Evolutionary conservation across 176 grass and related monocot species (phyloP).

Genomic region (Alloteropsis semialata): DNA sequence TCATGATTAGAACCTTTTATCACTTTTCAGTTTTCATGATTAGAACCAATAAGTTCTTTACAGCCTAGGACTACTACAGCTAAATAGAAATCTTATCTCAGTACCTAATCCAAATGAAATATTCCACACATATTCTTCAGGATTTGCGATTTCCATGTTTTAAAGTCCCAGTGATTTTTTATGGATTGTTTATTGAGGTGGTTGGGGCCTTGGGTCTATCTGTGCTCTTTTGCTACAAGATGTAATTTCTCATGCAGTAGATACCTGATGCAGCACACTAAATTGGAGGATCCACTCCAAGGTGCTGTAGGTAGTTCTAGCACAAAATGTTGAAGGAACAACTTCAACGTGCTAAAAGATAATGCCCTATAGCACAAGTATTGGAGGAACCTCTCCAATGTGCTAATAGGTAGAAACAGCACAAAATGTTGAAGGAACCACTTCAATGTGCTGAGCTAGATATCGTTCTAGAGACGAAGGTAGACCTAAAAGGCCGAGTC

Average conservation of each 20-base stretch:
- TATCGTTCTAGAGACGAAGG: too few species aligned
- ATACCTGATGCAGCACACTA: too few species aligned
- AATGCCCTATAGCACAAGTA: too few species aligned
- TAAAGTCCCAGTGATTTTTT: not conserved
- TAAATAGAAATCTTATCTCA: not conserved
- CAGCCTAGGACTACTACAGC: not conserved
- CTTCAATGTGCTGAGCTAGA: too few species aligned
- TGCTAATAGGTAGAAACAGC: too few species aligned
- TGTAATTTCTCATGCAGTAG: conserved; percentile 20
- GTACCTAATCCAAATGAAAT: not conserved
- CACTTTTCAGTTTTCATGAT: not conserved
- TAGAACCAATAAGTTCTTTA: not conserved
- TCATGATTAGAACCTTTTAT: not conserved
- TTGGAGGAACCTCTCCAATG: too few species aligned
- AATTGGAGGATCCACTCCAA: too few species aligned
- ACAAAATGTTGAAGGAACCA: too few species aligned
- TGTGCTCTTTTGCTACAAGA: conserved; percentile 14
- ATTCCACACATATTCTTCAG: not conserved
- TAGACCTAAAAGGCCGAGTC: too few species aligned
- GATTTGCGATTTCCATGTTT: not conserved
- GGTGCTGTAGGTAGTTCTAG: too few species aligned
- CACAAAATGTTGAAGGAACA: too few species aligned
- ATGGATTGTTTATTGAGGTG: not conserved
- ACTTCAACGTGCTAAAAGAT: too few species aligned
- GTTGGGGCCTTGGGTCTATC: not conserved